Percentiles rank a stretch among this genome's conserved stretches.
Evolutionary conservation across 1,284 basidiomycete species (phyloP).

Genomic region (Kalmanozyma brasiliensis): DNA sequence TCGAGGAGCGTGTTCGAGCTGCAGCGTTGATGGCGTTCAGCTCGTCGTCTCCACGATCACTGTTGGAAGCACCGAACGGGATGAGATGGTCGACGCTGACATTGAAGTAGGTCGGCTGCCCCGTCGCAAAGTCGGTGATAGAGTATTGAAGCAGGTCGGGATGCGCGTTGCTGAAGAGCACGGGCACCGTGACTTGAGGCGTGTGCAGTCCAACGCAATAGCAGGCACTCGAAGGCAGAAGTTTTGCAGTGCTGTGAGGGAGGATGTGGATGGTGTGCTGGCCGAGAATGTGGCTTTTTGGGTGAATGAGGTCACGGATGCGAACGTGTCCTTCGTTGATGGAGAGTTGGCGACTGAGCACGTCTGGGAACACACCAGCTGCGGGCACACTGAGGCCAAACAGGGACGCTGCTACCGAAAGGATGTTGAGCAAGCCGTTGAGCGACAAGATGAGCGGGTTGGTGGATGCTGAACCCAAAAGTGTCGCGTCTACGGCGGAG

Average conservation of each 20-base stretch:
- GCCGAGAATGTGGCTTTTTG: slow-evolving; percentile 76
- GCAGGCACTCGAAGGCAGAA: slow-evolving; percentile 73
- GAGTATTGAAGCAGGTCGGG: slow-evolving; percentile 80
- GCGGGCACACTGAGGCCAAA: slow-evolving; percentile 51
- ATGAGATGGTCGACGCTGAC: slow-evolving; percentile 77
- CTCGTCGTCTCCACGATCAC: slow-evolving; percentile 24
- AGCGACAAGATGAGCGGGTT: slow-evolving; percentile 33
- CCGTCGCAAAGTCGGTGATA: slow-evolving; percentile 76
- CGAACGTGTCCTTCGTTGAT: slow-evolving; percentile 68
- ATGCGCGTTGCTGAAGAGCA: slow-evolving; percentile 90
- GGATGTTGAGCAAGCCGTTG: slow-evolving; percentile 18
- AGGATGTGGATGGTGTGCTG: slow-evolving; percentile 90
- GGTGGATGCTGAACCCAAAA: slow-evolving; percentile 33
- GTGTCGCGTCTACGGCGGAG: slow-evolving; percentile 33
- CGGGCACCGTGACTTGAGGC: slow-evolving; percentile 76
- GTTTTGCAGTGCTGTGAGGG: slow-evolving; percentile 79
- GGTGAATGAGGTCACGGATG: slow-evolving; percentile 67
- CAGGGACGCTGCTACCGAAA: slow-evolving; percentile 16
- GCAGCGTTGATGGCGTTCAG: slow-evolving; percentile 35
- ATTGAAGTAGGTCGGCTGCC: slow-evolving; percentile 73
- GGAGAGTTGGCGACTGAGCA: slow-evolving; percentile 69
- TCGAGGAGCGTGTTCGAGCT: slow-evolving; percentile 9
- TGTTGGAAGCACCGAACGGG: slow-evolving; percentile 41
- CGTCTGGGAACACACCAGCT: slow-evolving; percentile 69
- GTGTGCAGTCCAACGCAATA: slow-evolving; percentile 77